phyloP scores from a whole-genome alignment of 257 asterid genomes.

The Solanum sejunctum region DNA sequence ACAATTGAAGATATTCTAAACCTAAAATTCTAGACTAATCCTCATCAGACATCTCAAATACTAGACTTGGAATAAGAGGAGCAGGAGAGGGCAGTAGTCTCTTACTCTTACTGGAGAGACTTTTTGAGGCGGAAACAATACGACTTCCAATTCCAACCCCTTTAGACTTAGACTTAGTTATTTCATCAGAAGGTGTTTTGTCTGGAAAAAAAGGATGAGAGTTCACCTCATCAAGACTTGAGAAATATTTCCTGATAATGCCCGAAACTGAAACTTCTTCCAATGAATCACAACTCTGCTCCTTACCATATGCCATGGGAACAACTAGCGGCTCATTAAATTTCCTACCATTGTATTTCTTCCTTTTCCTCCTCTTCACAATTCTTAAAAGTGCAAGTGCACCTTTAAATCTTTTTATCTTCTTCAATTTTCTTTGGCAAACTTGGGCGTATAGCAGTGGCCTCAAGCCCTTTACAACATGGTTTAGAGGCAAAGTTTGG shows the following conservation, averaged over 20 bases:
- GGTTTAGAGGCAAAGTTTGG: constrained; percentile 40
- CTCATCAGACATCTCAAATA: constrained; percentile 25
- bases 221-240: constrained; percentile 36
- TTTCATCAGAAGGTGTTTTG: background rate
- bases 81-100: background rate
- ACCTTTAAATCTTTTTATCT: background rate
- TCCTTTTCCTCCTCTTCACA: background rate
- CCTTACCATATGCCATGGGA: background rate
- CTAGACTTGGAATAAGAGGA: constrained; percentile 5
- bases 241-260: constrained; percentile 47
- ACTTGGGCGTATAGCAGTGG: constrained; percentile 36
- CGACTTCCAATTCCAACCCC: constrained; percentile 40
- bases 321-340: background rate
- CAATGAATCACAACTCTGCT: constrained; percentile 4
- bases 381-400: background rate
- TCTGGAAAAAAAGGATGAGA: background rate
- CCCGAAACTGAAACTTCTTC: constrained; percentile 48
- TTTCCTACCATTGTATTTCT: constrained; percentile 2
- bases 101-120: background rate
- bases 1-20: background rate
- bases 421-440: background rate
- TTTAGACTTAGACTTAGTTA: background rate
- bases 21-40: background rate
- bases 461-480: constrained; percentile 27
- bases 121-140: constrained; percentile 25